Conservation (phyloP, 257 asterid species). For the Lycium barbarum region DNA sequence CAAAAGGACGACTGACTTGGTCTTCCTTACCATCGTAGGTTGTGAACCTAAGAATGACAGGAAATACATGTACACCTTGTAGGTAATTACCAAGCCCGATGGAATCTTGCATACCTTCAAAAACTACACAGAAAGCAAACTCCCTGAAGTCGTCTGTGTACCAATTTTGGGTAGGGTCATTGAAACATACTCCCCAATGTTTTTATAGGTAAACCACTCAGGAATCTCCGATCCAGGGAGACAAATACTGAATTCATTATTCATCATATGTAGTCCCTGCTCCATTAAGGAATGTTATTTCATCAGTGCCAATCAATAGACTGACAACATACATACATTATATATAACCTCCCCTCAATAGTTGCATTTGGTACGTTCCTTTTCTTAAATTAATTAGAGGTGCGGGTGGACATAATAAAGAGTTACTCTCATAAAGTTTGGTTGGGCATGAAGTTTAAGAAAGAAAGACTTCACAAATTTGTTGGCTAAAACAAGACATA, state of each 20-base stretch:
- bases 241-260: constrained; percentile 17
- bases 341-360: no score
- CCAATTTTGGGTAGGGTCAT: constrained; percentile 12
- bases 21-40: background rate
- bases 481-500: no score
- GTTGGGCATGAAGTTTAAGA: no score
- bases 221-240: constrained; percentile 25
- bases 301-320: no score
- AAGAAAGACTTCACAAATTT: no score
- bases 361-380: no score
- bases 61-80: background rate
- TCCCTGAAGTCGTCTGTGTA: background rate
- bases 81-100: background rate
- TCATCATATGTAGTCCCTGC: constrained; percentile 19
- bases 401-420: no score
- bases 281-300: background rate
- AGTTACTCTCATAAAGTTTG: no score
- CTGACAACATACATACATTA: no score
- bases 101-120: background rate
- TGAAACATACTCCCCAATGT: background rate
- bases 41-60: background rate
- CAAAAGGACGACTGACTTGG: background rate
- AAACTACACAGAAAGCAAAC: background rate
- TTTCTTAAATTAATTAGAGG: no score
- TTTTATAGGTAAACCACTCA: constrained; percentile 20